Base-by-base conservation (phyloP, 1,284 basidiomycete species). In the Ustilago xerochloae region DNA sequence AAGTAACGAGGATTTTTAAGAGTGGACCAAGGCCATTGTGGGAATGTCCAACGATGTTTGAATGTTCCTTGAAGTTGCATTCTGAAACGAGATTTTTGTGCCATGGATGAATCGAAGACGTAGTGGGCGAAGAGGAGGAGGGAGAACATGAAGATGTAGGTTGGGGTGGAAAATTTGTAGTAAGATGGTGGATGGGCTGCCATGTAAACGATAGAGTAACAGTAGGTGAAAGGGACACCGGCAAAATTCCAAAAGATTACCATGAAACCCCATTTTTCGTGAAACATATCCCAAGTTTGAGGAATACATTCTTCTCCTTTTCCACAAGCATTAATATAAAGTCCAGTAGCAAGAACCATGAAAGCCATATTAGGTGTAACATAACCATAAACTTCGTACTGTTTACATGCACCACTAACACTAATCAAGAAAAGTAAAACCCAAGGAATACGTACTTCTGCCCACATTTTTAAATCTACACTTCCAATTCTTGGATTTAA, bases 391-490 rank as follows among this genome's bases (percentile, higher is more conserved):
- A 89, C 87, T 46, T 81, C 78, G 74, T 97, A 97, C 85, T 99
- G 97, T 87, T 97, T 96, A 87, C 93, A 93, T 20, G 91, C 92
- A 59, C 94, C 96, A 36, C 92, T 95, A 43, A 98, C 90, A 8
- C 93, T 89, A 80, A 98, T 89, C 85, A 96, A 91, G 88, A 98
- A 97, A 16, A 97, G 90, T 60, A 98, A 90, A 20, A 97, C 91
- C 96, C 97, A 99, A 7, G 95, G 94, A 77, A 99, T 93, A 53
- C 97, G 90, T 62, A 99, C 96, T 85, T 99, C 96, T 26, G 93
- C 93, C 84, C 95, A 99, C 95, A 99, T 98, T 88, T 99, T 99
- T 82, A 99, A 87, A 86, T 98, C 96, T 77, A 99, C 89, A 33
- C 88, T 88, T n/a, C 94, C 94, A 72, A 99, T 89, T 63, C 96